A percentile compares a stretch with the other conserved stretches of the same genome.
Conservation (phyloP, 768 basidiomycete genomes). For the Xerocomellus amylosporus region DNA sequence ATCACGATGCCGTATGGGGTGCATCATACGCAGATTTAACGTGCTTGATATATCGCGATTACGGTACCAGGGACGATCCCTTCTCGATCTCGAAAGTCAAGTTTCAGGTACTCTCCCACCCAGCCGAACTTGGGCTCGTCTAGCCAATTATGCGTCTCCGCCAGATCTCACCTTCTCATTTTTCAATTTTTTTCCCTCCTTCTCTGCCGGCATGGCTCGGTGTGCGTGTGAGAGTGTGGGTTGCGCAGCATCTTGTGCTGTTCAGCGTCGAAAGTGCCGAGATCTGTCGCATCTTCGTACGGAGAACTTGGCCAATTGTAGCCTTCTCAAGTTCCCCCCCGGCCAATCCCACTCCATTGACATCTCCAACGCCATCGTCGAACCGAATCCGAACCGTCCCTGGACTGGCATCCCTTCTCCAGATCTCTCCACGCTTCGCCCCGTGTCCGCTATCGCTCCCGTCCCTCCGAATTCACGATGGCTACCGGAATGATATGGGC, state of each 20-base stretch:
- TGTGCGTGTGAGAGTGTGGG: slow-evolving; percentile 18
- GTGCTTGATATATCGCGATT: slow-evolving; percentile 34
- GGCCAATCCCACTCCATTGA: slow-evolving; percentile 31
- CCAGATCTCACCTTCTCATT: slow-evolving; percentile 21
- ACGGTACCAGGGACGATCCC: slow-evolving; percentile 38
- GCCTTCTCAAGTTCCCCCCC: slow-evolving; percentile 27
- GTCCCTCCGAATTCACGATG: slow-evolving; percentile 31
- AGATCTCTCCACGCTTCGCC: slow-evolving; percentile 24
- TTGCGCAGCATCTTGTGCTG: slow-evolving; percentile 17
- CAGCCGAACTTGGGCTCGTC: slow-evolving; percentile 22
- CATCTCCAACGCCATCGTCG: slow-evolving; percentile 35
- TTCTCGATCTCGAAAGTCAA: slow-evolving; percentile 37
- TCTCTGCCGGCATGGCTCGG: slow-evolving; percentile 24
- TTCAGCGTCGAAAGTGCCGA: slow-evolving; percentile 15
- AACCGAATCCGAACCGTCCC: slow-evolving; percentile 24
- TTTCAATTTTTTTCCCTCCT: slow-evolving; percentile 12
- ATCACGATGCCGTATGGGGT: slow-evolving; percentile 35
- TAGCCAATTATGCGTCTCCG: slow-evolving; percentile 24
- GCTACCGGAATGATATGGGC: slow-evolving; percentile 35
- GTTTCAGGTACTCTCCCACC: slow-evolving; percentile 36
- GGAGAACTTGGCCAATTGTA: slow-evolving; percentile 24
- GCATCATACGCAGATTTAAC: slow-evolving; percentile 35
- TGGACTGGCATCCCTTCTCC: slow-evolving; percentile 23
- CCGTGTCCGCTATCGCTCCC: slow-evolving; percentile 30
- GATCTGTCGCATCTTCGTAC: slow-evolving; percentile 26